A percentile compares a stretch with the other conserved stretches of the same genome.
Evolutionary conservation across 2,329 filamentous ascomycete species (phyloP).

Genomic region (Allantophomopsis lycopodina): DNA sequence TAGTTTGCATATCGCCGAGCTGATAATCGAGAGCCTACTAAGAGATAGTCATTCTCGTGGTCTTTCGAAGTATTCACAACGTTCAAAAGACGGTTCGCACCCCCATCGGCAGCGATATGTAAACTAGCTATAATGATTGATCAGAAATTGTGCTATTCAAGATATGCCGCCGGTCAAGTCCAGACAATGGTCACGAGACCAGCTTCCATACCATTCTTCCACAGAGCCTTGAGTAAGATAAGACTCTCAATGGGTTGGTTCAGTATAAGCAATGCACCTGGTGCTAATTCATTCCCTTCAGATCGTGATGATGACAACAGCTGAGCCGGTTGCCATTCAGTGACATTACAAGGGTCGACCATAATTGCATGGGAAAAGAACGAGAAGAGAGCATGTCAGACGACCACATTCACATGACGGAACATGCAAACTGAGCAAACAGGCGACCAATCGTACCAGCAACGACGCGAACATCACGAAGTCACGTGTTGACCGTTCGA

Average conservation of each 20-base stretch:
- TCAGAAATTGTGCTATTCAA: constrained; percentile 1
- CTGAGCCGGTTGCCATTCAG: neutral
- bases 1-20: too few species aligned
- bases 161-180: neutral
- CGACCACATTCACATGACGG: too few species aligned
- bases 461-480: neutral
- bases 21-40: constrained; percentile 20
- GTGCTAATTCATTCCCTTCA: neutral
- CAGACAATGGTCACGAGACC: neutral
- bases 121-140: constrained; percentile 36
- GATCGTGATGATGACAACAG: neutral
- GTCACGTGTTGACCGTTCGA: constrained; percentile 1
- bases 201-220: constrained; percentile 2
- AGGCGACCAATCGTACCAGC: neutral
- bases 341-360: neutral
- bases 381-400: neutral
- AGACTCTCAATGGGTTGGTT: constrained; percentile 3
- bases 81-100: constrained; percentile 63
- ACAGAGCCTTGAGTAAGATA: constrained; percentile 2
- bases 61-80: constrained; percentile 21
- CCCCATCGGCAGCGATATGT: constrained; percentile 78
- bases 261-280: constrained; percentile 3
- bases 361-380: neutral
- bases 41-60: constrained; percentile 10
- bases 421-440: neutral